A percentile compares a stretch with the other conserved stretches of the same genome.
phyloP scores from a whole-genome alignment of 2,329 filamentous ascomycete species.

The Cytospora mali region DNA sequence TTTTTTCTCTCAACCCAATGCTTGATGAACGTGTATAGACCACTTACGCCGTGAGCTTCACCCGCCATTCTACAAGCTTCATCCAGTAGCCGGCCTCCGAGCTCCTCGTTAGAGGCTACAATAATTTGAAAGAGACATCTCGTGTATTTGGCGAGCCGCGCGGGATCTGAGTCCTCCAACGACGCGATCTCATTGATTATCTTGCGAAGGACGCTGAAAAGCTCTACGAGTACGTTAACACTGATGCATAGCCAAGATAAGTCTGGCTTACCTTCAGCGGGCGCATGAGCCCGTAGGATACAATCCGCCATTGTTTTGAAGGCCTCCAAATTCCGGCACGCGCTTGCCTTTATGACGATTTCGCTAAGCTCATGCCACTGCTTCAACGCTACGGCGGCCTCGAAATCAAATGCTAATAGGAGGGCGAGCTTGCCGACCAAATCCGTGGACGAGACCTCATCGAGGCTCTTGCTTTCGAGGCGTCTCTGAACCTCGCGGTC shows the following conservation, averaged over 20 bases:
- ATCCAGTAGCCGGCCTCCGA: constrained; percentile 64
- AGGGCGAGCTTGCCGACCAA: constrained; percentile 64
- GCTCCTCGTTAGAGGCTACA: constrained; percentile 56
- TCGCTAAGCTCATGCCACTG: constrained; percentile 66
- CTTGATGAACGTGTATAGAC: constrained; percentile 39
- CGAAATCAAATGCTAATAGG: constrained; percentile 77
- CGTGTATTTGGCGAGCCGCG: constrained; percentile 73
- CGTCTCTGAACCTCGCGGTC: constrained; percentile 48
- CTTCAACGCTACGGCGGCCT: constrained; percentile 68
- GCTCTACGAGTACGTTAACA: constrained; percentile 40
- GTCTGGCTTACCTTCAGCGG: constrained; percentile 49
- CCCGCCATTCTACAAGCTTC: constrained; percentile 60
- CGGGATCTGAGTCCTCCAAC: constrained; percentile 56
- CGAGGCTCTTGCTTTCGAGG: constrained; percentile 41
- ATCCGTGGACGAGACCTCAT: constrained; percentile 51
- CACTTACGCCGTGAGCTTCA: constrained; percentile 50
- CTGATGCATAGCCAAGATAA: neutral
- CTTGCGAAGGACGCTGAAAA: constrained; percentile 60
- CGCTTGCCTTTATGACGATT: constrained; percentile 57
- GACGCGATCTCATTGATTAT: constrained; percentile 71
- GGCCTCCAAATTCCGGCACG: constrained; percentile 48
- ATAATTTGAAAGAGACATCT: constrained; percentile 74
- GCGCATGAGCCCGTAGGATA: constrained; percentile 56
- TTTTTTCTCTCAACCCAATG: constrained; percentile 29
- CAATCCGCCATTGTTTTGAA: constrained; percentile 69